Evolutionary conservation across 805 yeast species (phyloP).

Genomic region (Metschnikowia reukaufii): DNA sequence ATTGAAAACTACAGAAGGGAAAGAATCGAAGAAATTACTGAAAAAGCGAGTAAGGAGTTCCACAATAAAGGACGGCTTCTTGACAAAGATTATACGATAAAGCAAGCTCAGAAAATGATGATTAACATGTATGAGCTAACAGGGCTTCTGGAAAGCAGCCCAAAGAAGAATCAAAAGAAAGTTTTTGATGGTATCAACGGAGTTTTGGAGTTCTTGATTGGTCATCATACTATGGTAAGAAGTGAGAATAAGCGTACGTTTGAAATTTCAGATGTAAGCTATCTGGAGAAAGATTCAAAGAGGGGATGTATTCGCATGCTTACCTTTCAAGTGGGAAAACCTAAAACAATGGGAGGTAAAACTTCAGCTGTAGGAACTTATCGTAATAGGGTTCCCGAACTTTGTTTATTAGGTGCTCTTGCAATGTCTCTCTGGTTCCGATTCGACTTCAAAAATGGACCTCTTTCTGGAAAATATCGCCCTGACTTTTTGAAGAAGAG

Average conservation of each 20-base stretch:
- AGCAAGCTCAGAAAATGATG: neutral
- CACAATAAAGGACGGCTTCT: neutral
- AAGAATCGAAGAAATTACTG: neutral
- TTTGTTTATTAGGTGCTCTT: slow-evolving; percentile 5
- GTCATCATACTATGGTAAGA: too few relatives aligned
- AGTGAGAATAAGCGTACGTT: too few relatives aligned
- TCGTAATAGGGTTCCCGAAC: slow-evolving; percentile 6
- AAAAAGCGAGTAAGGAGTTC: neutral
- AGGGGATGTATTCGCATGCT: too few relatives aligned
- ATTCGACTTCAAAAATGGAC: slow-evolving; percentile 5
- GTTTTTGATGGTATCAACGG: slow-evolving; percentile 4
- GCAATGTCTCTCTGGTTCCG: slow-evolving; percentile 9
- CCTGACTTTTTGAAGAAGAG: neutral
- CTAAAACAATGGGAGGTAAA: neutral
- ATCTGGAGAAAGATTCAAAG: too few relatives aligned
- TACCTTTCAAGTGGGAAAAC: too few relatives aligned
- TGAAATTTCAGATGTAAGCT: too few relatives aligned
- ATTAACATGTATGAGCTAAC: slow-evolving; percentile 2
- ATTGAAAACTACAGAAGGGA: neutral
- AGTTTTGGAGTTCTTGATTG: slow-evolving; percentile 5
- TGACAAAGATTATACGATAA: neutral
- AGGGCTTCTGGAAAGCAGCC: neutral
- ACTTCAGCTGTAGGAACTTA: neutral
- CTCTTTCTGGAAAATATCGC: neutral
- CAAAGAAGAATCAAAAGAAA: neutral